phyloP scores from a whole-genome alignment of 345 rosid genomes.

The Lumnitzera littorea region DNA sequence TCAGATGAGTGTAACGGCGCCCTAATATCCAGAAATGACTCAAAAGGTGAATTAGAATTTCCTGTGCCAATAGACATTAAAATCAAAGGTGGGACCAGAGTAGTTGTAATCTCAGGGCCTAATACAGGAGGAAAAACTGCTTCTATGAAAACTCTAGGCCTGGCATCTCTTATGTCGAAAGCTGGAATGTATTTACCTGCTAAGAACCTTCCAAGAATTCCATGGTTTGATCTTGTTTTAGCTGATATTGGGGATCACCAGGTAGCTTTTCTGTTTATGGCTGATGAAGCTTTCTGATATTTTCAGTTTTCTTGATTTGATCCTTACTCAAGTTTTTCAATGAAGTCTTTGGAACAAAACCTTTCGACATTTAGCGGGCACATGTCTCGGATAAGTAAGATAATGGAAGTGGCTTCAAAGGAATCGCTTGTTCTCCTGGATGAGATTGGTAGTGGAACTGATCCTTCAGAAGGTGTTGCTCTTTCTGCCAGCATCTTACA shows the following conservation, averaged over 20 bases:
- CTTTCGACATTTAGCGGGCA: slow-evolving; percentile 93
- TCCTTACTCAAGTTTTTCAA: slow-evolving; percentile 37
- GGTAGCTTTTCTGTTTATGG: slow-evolving; percentile 42
- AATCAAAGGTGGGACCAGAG: slow-evolving; percentile 53
- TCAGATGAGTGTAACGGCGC: slow-evolving; percentile 16
- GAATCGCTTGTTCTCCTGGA: slow-evolving; percentile 87
- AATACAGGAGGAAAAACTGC: slow-evolving; percentile 98
- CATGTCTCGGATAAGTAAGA: slow-evolving; percentile 57
- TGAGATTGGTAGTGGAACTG: slow-evolving; percentile 94
- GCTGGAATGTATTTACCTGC: slow-evolving; percentile 92
- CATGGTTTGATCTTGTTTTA: slow-evolving; percentile 94
- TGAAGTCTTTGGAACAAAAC: slow-evolving; percentile 88
- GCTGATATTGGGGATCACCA: slow-evolving; percentile 95
- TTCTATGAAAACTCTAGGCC: slow-evolving; percentile 84
- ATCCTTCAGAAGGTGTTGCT: slow-evolving; percentile 94
- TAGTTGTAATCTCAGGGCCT: slow-evolving; percentile 87
- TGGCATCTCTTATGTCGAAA: slow-evolving; percentile 80
- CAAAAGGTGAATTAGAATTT: slow-evolving; percentile 25
- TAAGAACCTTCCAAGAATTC: slow-evolving; percentile 60
- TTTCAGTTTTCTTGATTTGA: slow-evolving; percentile 15
- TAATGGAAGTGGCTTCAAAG: slow-evolving; percentile 58
- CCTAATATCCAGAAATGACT: slow-evolving; percentile 11
- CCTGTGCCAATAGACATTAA: slow-evolving; percentile 89
- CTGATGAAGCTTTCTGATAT: slow-evolving; percentile 11
- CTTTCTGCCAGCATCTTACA: slow-evolving; percentile 75